Percentiles rank a stretch among this genome's conserved stretches.
Conservation (phyloP, 768 basidiomycete genomes). For the Pholiota molesta region DNA sequence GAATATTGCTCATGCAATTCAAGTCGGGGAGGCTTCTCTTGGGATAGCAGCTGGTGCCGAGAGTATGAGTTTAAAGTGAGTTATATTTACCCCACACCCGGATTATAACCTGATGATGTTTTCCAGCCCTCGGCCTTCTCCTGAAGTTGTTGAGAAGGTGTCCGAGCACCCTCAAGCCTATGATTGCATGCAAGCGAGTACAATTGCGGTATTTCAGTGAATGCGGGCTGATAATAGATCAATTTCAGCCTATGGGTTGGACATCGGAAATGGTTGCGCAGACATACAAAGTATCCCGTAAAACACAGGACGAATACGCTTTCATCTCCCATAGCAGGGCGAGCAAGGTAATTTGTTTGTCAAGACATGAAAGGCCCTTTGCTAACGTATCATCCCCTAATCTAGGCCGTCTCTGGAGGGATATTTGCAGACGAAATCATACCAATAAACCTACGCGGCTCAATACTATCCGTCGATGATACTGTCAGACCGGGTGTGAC, state of each 20-base stretch:
- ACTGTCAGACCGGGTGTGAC: constrained; percentile 88
- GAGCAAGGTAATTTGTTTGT: constrained; percentile 44
- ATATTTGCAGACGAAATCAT: constrained; percentile 89
- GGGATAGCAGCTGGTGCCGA: constrained; percentile 86
- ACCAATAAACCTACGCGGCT: constrained; percentile 76
- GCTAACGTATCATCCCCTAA: neutral
- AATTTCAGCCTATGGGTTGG: constrained; percentile 87
- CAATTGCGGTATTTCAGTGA: neutral
- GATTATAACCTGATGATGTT: neutral
- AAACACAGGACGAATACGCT: constrained; percentile 89
- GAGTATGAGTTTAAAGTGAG: constrained; percentile 81
- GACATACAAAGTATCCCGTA: constrained; percentile 73
- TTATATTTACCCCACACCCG: constrained; percentile 15
- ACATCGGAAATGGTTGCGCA: constrained; percentile 91
- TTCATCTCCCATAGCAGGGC: constrained; percentile 87
- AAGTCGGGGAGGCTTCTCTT: constrained; percentile 79
- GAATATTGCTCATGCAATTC: constrained; percentile 85
- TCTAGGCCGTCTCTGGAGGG: constrained; percentile 66
- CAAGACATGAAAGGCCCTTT: neutral
- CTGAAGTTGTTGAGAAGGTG: constrained; percentile 62
- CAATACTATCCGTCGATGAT: constrained; percentile 73
- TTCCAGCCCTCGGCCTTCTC: constrained; percentile 72
- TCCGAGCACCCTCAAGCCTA: constrained; percentile 63
- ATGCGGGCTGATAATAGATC: neutral
- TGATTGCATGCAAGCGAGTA: constrained; percentile 72